Evolutionary conservation across 2,329 filamentous ascomycete genomes (phyloP).

Genomic region (Hypoxylon sp.): DNA sequence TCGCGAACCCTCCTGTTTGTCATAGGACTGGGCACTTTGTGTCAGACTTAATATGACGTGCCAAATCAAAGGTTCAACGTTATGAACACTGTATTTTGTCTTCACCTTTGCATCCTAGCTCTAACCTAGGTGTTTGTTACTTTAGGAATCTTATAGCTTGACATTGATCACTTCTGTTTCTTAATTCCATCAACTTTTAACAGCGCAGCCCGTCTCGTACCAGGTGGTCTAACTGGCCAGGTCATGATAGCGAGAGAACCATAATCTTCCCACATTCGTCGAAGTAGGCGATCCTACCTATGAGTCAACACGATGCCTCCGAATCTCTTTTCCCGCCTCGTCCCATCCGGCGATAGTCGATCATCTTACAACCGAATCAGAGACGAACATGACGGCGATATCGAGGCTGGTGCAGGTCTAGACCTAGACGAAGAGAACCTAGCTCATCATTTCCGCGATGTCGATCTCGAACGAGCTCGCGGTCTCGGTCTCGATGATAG

Average conservation of each 20-base stretch:
- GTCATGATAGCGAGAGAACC: conserved; percentile 16
- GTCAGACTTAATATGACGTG: conserved; percentile 12
- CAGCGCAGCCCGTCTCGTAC: too few relatives aligned
- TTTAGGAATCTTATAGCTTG: conserved; percentile 5
- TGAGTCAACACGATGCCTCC: conserved; percentile 52
- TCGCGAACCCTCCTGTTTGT: conserved; percentile 8
- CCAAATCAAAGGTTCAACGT: conserved; percentile 6
- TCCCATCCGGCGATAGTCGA: conserved; percentile 47
- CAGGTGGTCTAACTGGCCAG: not conserved
- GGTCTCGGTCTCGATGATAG: conserved; percentile 57
- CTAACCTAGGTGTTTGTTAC: too few relatives aligned
- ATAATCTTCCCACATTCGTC: too few relatives aligned
- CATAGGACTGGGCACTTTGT: conserved; percentile 13
- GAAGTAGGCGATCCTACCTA: too few relatives aligned
- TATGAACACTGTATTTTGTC: conserved; percentile 5
- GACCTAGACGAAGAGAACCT: conserved; percentile 63
- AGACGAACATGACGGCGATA: conserved; percentile 52
- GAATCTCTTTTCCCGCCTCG: conserved; percentile 58
- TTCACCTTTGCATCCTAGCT: conserved; percentile 6
- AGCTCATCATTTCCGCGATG: conserved; percentile 59
- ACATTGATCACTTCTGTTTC: too few relatives aligned
- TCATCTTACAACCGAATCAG: conserved; percentile 62
- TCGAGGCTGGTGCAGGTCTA: conserved; percentile 54
- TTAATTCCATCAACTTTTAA: too few relatives aligned
- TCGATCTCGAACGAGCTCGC: conserved; percentile 56